A percentile compares a stretch with the other conserved stretches of the same genome.
phyloP scores from a whole-genome alignment of 768 basidiomycete genomes.

The Tremella yokohamensis region DNA sequence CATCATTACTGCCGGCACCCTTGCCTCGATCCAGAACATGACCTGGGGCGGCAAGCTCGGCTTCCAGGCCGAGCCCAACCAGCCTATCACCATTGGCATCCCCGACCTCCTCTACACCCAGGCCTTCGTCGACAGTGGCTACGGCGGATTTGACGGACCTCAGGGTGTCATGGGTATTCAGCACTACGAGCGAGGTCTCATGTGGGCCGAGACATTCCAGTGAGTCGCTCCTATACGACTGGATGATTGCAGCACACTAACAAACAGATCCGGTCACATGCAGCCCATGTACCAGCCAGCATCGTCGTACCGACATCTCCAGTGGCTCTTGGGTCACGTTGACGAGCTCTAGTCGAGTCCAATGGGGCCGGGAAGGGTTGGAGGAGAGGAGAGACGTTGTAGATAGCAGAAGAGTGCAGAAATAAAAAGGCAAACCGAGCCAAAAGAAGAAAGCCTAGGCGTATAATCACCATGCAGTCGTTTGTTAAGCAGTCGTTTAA shows the following conservation, averaged over 20 bases:
- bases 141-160: background rate
- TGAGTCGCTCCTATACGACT: background rate
- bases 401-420: too few species aligned
- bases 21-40: conserved; percentile 8
- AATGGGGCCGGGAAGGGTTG: background rate
- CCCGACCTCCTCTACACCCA: background rate
- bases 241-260: too few species aligned
- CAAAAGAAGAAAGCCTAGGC: too few species aligned
- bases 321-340: conserved; percentile 1
- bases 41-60: conserved; percentile 9
- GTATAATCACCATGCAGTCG: too few species aligned
- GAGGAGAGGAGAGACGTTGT: background rate
- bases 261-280: background rate
- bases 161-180: conserved; percentile 7
- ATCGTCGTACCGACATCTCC: background rate
- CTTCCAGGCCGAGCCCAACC: conserved; percentile 8
- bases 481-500: too few species aligned
- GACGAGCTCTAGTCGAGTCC: conserved; percentile 1
- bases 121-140: background rate
- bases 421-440: too few species aligned
- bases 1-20: conserved; percentile 6
- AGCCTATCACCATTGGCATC: background rate
- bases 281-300: background rate
- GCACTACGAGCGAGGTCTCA: conserved; percentile 1
- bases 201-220: conserved; percentile 3